Conservation (phyloP, 768 basidiomycete species). For the Astraeus odoratus region DNA sequence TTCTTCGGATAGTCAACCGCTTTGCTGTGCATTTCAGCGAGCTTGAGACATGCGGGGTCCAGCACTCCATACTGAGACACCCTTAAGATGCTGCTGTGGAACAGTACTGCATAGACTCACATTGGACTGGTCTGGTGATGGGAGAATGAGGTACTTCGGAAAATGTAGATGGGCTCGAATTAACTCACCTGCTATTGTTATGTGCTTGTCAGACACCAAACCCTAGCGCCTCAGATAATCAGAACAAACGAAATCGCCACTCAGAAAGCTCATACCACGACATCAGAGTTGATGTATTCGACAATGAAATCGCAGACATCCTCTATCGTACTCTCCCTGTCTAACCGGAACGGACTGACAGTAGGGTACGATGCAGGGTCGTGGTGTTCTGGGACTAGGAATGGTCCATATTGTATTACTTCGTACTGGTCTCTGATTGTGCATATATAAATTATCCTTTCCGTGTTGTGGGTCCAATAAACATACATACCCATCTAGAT, state of each 20-base stretch:
- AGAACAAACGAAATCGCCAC: background rate
- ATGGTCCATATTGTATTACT: constrained; percentile 46
- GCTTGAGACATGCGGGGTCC: constrained; percentile 46
- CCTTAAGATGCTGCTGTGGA: background rate
- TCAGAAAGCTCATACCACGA: constrained; percentile 43
- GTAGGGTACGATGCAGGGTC: constrained; percentile 46
- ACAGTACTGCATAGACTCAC: constrained; percentile 29
- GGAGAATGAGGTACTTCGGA: constrained; percentile 1
- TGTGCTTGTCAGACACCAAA: constrained; percentile 59
- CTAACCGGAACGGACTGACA: constrained; percentile 30
- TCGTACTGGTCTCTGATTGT: constrained; percentile 55
- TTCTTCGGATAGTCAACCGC: constrained; percentile 82
- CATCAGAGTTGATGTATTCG: constrained; percentile 79
- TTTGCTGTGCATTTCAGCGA: constrained; percentile 53
- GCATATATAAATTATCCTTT: background rate
- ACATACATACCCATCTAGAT: constrained; percentile 74
- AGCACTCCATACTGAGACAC: constrained; percentile 48
- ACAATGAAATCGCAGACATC: constrained; percentile 79
- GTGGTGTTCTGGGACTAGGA: constrained; percentile 49
- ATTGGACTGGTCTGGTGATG: constrained; percentile 57
- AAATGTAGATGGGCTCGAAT: background rate
- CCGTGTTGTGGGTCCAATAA: background rate
- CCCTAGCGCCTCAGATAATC: constrained; percentile 37
- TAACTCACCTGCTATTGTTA: constrained; percentile 61
- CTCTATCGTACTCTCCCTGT: constrained; percentile 47